Conservation (phyloP, 352 stramenopile genomes). For the Peronospora farinosa region DNA sequence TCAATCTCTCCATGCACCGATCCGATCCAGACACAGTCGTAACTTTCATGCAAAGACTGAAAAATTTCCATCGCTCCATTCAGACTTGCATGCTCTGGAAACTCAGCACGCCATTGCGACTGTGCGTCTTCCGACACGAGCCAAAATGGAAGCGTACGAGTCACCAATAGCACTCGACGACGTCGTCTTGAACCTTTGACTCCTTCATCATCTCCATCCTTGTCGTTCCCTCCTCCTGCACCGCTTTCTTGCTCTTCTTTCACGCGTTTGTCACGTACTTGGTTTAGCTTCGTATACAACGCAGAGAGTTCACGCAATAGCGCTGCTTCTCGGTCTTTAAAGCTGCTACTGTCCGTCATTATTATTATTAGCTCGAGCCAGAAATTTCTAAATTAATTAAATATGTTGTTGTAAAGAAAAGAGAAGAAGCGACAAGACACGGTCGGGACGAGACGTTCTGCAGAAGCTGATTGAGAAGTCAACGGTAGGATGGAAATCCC, state of each 20-base stretch:
- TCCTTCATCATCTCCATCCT: conserved; percentile 26
- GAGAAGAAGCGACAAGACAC: conserved; percentile 23
- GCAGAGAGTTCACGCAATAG: conserved; percentile 63
- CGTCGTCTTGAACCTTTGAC: conserved; percentile 33
- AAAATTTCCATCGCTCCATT: conserved; percentile 78
- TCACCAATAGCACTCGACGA: conserved; percentile 67
- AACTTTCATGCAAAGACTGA: conserved; percentile 66
- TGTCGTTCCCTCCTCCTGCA: conserved; percentile 14
- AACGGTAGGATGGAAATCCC: no score
- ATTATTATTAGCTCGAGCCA: no score
- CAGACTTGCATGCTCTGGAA: conserved; percentile 59
- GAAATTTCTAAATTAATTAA: not conserved
- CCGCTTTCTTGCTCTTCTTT: conserved; percentile 58
- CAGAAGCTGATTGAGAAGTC: not conserved
- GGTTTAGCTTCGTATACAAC: conserved; percentile 78
- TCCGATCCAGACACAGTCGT: conserved; percentile 82
- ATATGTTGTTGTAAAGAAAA: not conserved
- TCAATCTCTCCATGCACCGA: conserved; percentile 78
- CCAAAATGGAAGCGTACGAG: conserved; percentile 67
- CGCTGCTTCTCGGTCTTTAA: conserved; percentile 65
- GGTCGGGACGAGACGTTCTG: conserved; percentile 21
- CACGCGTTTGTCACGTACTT: conserved; percentile 72
- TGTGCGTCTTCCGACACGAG: conserved; percentile 73
- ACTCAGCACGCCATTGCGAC: conserved; percentile 78
- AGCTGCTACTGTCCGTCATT: conserved; percentile 22